phyloP scores from a whole-genome alignment of 208 protist species.

The Leishmania tarentolae region DNA sequence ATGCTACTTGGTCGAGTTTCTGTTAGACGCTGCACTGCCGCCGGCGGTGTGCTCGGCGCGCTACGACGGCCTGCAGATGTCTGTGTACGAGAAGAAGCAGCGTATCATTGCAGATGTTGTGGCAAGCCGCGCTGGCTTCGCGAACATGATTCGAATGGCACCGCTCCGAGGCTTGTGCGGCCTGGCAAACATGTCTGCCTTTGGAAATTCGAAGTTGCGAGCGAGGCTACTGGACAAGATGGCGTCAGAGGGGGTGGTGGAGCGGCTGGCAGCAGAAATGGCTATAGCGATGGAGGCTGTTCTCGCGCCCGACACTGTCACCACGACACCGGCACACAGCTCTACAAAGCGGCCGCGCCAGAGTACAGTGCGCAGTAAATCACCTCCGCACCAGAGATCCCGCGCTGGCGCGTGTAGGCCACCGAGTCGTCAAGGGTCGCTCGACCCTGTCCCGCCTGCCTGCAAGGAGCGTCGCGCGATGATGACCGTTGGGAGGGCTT shows the following conservation, averaged over 20 bases:
- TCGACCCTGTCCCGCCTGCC: not conserved
- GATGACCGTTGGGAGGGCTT: not conserved
- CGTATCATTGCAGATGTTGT: constrained; percentile 67
- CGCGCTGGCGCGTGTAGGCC: constrained; percentile 8
- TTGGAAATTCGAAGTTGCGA: constrained; percentile 61
- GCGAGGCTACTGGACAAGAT: constrained; percentile 76
- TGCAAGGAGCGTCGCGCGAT: not conserved
- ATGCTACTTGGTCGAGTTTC: constrained; percentile 82
- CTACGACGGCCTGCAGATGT: constrained; percentile 73
- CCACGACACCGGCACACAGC: constrained; percentile 1
- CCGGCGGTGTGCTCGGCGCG: constrained; percentile 86
- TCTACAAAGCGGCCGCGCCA: constrained; percentile 15
- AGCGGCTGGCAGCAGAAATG: constrained; percentile 55
- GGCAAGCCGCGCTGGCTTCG: constrained; percentile 50
- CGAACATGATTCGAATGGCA: constrained; percentile 47
- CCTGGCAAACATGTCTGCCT: constrained; percentile 65
- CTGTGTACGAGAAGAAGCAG: constrained; percentile 71
- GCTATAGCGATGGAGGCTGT: constrained; percentile 18
- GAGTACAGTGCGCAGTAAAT: not conserved
- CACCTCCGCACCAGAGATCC: constrained; percentile 18
- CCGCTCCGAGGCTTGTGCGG: constrained; percentile 65
- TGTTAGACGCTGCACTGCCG: constrained; percentile 87
- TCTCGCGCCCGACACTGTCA: not conserved
- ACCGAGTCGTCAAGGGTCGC: not conserved
- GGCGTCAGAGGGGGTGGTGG: constrained; percentile 66